Conservation (phyloP, 2,329 filamentous ascomycete species). For the Tricladium varicosporioides region DNA sequence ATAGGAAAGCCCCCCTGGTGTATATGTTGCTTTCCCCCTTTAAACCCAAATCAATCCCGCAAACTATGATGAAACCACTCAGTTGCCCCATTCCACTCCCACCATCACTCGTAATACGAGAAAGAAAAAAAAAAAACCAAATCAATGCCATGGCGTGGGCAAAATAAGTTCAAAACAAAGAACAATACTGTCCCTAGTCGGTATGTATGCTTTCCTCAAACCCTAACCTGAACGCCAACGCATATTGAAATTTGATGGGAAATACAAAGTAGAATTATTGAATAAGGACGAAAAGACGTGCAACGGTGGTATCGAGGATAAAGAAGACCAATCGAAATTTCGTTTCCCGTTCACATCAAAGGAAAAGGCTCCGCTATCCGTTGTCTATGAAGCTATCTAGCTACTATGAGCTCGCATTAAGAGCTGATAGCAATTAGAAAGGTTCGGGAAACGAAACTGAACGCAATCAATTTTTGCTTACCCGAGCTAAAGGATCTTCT, state of each 20-base stretch:
- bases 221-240: neutral
- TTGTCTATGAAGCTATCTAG: constrained; percentile 17
- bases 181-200: too few species aligned
- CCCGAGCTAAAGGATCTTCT: constrained; percentile 47
- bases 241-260: neutral
- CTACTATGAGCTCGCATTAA: constrained; percentile 35
- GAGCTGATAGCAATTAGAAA: constrained; percentile 24
- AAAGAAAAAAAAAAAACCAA: too few species aligned
- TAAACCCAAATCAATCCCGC: too few species aligned
- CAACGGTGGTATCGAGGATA: neutral
- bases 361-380: neutral
- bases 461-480: constrained; percentile 21
- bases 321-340: neutral
- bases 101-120: too few species aligned
- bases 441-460: neutral
- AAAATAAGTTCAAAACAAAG: too few species aligned
- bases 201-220: neutral
- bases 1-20: too few species aligned
- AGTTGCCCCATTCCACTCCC: too few species aligned
- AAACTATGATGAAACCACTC: too few species aligned
- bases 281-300: neutral
- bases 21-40: too few species aligned
- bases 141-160: too few species aligned
- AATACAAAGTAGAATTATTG: neutral
- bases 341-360: neutral